These are phyloP conservation scores for Capsicum chinense DNA, from an alignment of 257 asterid genomes.

Conservation along the genomic window DNA sequence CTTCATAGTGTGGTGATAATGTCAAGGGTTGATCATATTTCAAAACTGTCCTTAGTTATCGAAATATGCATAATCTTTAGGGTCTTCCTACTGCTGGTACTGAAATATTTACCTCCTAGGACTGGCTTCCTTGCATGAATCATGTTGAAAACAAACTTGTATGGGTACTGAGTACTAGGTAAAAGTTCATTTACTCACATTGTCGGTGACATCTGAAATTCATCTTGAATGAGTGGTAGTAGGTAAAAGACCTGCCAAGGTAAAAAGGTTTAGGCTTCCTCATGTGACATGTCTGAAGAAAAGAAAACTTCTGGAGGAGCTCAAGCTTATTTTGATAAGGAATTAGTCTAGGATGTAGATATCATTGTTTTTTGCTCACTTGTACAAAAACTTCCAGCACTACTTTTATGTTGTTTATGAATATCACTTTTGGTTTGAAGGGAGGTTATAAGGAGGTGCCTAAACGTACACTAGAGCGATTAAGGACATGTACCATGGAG, in stretches of 20 bases:
- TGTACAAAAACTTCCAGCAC: slow-evolving; percentile 4
- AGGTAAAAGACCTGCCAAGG: not conserved
- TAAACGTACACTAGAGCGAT: no score
- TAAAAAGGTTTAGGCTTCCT: not conserved
- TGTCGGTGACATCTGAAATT: not conserved
- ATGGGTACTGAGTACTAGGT: not conserved
- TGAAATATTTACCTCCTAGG: not conserved
- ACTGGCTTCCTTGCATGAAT: not conserved
- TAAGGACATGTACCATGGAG: no score
- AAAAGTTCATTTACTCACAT: not conserved
- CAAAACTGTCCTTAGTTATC: not conserved
- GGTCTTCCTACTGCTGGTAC: not conserved
- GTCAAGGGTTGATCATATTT: not conserved
- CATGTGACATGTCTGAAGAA: not conserved
- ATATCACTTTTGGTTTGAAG: no score
- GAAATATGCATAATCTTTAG: not conserved
- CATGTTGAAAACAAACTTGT: not conserved
- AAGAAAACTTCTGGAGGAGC: slow-evolving; percentile 20
- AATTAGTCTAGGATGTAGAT: not conserved
- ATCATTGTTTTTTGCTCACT: no score
- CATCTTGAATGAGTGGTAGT: not conserved
- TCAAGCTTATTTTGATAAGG: slow-evolving; percentile 16
- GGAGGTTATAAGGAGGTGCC: no score
- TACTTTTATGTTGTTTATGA: not conserved
- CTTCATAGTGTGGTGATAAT: not conserved